Evolutionary conservation across 306 rosid species (phyloP).

Genomic region (Erythrophleum fordii): DNA sequence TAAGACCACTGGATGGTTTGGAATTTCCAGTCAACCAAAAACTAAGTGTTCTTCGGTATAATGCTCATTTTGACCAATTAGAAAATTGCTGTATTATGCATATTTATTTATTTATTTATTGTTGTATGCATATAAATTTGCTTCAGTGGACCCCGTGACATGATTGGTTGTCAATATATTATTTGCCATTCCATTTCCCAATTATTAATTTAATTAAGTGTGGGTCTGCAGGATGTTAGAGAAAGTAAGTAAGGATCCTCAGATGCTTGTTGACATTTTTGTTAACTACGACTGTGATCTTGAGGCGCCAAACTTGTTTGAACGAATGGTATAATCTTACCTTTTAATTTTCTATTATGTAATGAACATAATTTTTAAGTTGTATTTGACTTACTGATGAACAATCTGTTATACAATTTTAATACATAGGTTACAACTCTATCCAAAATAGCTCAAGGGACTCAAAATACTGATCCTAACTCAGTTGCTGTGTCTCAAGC

Average conservation of each 20-base stretch:
- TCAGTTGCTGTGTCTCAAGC: conserved; percentile 72
- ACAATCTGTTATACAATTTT: conserved; percentile 39
- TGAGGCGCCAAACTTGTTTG: conserved; percentile 98
- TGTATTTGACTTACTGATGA: conserved; percentile 1
- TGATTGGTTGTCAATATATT: conserved; percentile 15
- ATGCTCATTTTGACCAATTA: conserved; percentile 43
- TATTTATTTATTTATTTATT: neutral
- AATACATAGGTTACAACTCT: conserved; percentile 80
- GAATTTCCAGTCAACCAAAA: conserved; percentile 84
- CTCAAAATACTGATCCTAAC: conserved; percentile 83
- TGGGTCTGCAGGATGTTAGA: conserved; percentile 88
- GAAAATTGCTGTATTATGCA: conserved; percentile 22
- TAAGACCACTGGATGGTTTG: conserved; percentile 85
- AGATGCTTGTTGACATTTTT: conserved; percentile 97
- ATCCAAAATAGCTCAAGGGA: conserved; percentile 91
- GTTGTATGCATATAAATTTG: conserved; percentile 2
- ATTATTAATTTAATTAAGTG: conserved; percentile 38
- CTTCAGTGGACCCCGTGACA: conserved; percentile 12
- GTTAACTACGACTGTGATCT: conserved; percentile 99
- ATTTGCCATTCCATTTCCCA: conserved; percentile 38
- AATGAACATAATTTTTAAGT: conserved; percentile 22
- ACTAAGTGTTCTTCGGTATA: conserved; percentile 91
- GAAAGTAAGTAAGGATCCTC: conserved; percentile 93
- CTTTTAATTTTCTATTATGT: conserved; percentile 30
- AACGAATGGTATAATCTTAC: conserved; percentile 77